phyloP scores from a whole-genome alignment of 306 rosid genomes.

The Pterocarpus santalinus region DNA sequence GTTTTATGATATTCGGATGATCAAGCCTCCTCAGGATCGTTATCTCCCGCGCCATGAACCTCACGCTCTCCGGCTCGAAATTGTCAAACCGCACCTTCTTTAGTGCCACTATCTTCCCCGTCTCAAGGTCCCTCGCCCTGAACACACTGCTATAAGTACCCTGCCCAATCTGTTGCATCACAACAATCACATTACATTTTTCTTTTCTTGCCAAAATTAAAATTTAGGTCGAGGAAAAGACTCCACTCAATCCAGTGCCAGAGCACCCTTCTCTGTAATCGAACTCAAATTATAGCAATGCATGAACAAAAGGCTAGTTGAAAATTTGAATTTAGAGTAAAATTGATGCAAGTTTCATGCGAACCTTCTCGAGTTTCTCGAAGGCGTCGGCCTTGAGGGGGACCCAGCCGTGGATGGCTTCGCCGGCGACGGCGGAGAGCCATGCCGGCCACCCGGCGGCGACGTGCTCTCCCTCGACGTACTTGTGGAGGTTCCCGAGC shows the following conservation, averaged over 20 bases:
- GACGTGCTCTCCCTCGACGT: conserved; percentile 78
- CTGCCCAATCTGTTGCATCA: conserved; percentile 75
- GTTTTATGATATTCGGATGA: conserved; percentile 81
- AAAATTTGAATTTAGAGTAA: too few species aligned
- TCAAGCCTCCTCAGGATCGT: conserved; percentile 82
- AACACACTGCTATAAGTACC: conserved; percentile 95
- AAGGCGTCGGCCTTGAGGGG: conserved; percentile 84
- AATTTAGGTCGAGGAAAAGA: not conserved
- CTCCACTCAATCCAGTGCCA: not conserved
- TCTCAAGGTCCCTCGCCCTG: conserved; percentile 78
- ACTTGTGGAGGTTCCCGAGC: conserved; percentile 74
- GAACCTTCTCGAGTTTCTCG: conserved; percentile 89
- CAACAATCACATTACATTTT: too few species aligned
- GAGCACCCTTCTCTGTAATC: too few species aligned
- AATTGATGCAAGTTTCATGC: not conserved
- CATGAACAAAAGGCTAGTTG: too few species aligned
- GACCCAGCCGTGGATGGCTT: conserved; percentile 96
- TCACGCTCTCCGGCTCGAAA: conserved; percentile 91
- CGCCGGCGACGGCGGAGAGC: conserved; percentile 96
- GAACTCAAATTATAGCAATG: too few species aligned
- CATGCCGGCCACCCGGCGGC: conserved; percentile 98
- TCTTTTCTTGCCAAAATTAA: too few species aligned
- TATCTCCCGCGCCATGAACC: conserved; percentile 95
- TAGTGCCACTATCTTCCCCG: conserved; percentile 85
- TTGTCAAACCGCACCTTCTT: conserved; percentile 95